Evolutionary conservation across 2,329 filamentous ascomycete genomes (phyloP).

Genomic region (Trichoderma cornu-damae): DNA sequence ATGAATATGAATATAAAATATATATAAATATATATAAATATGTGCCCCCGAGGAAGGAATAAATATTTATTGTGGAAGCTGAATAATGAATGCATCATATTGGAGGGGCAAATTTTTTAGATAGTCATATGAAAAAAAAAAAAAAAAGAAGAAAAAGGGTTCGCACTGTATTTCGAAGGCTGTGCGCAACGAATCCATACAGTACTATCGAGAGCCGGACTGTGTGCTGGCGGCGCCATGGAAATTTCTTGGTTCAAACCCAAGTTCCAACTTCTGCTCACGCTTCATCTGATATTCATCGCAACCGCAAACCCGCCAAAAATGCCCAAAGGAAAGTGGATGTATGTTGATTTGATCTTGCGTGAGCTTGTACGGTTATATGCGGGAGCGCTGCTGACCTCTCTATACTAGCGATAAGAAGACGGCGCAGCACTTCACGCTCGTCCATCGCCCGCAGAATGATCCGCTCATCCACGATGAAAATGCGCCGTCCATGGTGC

Average conservation of each 20-base stretch:
- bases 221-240: constrained; percentile 26
- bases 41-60: not conserved
- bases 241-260: constrained; percentile 31
- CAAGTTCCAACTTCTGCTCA: constrained; percentile 16
- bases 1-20: no score
- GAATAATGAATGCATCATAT: constrained; percentile 36
- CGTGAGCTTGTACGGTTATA: not conserved
- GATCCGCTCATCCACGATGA: constrained; percentile 95
- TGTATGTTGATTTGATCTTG: constrained; percentile 34
- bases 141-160: no score
- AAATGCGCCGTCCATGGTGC: constrained; percentile 81
- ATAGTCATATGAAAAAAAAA: constrained; percentile 20
- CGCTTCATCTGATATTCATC: constrained; percentile 8
- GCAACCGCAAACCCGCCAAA: constrained; percentile 35
- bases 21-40: no score
- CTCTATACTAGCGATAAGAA: constrained; percentile 69
- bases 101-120: constrained; percentile 48
- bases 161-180: constrained; percentile 28
- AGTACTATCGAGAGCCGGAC: constrained; percentile 28
- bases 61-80: constrained; percentile 24
- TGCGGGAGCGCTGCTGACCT: not conserved
- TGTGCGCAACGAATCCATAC: constrained; percentile 20
- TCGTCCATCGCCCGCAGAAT: constrained; percentile 94
- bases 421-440: constrained; percentile 83
- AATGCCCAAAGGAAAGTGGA: constrained; percentile 75